Conservation (phyloP, 2,329 filamentous ascomycete genomes). For the Shiraia sp. region DNA sequence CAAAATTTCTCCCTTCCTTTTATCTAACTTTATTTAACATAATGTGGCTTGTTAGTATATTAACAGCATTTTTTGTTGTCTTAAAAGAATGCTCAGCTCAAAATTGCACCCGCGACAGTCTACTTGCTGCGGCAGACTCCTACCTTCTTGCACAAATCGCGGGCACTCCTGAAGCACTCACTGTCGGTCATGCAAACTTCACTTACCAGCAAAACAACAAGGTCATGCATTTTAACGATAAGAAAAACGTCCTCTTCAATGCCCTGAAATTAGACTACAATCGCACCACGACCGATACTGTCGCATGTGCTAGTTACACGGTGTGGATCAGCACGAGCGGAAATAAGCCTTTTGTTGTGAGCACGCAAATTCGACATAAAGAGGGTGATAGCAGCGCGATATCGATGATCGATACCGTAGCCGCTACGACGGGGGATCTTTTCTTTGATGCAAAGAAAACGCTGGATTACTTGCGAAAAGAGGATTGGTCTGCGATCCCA, state of each 20-base stretch:
- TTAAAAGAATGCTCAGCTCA: conserved; percentile 27
- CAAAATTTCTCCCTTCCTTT: too few relatives aligned
- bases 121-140: conserved; percentile 26
- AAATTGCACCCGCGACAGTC: conserved; percentile 32
- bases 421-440: conserved; percentile 33
- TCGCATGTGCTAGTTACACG: conserved; percentile 34
- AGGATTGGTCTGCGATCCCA: conserved; percentile 29
- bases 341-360: conserved; percentile 30
- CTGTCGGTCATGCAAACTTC: conserved; percentile 26
- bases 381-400: conserved; percentile 27
- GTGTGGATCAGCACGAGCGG: conserved; percentile 30
- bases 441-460: conserved; percentile 37
- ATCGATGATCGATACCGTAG: conserved; percentile 30
- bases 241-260: conserved; percentile 20
- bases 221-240: conserved; percentile 22
- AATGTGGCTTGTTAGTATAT: too few relatives aligned
- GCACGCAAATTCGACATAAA: conserved; percentile 30
- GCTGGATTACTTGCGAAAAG: conserved; percentile 27
- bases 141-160: conserved; percentile 29
- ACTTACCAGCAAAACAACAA: conserved; percentile 39
- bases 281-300: conserved; percentile 29
- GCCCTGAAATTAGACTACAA: conserved; percentile 28
- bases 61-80: neutral
- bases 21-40: too few relatives aligned
- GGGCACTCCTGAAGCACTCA: conserved; percentile 21